phyloP scores from a whole-genome alignment of 441 rosid species.

The Melastoma candidum region DNA sequence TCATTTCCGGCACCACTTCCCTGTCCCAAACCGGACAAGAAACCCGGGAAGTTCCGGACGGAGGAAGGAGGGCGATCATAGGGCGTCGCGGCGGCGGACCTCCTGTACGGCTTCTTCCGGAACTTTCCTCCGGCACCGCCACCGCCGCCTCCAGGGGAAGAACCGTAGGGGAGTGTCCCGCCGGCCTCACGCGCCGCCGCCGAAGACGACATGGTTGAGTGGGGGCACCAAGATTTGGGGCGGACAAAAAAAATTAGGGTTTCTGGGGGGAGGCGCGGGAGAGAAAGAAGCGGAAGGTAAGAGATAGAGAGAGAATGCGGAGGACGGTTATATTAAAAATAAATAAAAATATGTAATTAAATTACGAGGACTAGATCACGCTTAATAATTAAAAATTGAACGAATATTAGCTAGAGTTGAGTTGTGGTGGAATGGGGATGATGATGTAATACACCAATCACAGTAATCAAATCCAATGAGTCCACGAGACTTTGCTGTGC shows the following conservation, averaged over 20 bases:
- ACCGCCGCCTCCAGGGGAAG: slow-evolving; percentile 26
- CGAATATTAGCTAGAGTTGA: too few species aligned
- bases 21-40: slow-evolving; percentile 15
- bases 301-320: not conserved
- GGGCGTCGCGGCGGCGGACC: slow-evolving; percentile 43
- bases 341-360: too few species aligned
- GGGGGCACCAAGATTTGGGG: slow-evolving; percentile 13
- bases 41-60: slow-evolving; percentile 21
- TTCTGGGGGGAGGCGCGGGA: too few species aligned
- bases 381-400: too few species aligned
- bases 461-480: too few species aligned
- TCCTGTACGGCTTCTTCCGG: slow-evolving; percentile 47
- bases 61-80: slow-evolving; percentile 63
- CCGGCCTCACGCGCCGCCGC: slow-evolving; percentile 62
- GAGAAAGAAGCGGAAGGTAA: too few species aligned
- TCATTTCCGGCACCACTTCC: slow-evolving; percentile 11
- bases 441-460: too few species aligned
- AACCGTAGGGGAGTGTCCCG: slow-evolving; percentile 1
- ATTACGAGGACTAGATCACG: too few species aligned
- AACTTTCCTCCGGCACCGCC: slow-evolving; percentile 76
- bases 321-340: not conserved
- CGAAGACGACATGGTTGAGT: slow-evolving; percentile 7
- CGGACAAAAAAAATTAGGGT: not conserved
- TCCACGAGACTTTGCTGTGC: too few species aligned
- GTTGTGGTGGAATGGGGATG: too few species aligned